These are phyloP conservation scores for Malassezia brasiliensis DNA, from an alignment of 1,284 basidiomycete genomes.

Conservation along the genomic window DNA sequence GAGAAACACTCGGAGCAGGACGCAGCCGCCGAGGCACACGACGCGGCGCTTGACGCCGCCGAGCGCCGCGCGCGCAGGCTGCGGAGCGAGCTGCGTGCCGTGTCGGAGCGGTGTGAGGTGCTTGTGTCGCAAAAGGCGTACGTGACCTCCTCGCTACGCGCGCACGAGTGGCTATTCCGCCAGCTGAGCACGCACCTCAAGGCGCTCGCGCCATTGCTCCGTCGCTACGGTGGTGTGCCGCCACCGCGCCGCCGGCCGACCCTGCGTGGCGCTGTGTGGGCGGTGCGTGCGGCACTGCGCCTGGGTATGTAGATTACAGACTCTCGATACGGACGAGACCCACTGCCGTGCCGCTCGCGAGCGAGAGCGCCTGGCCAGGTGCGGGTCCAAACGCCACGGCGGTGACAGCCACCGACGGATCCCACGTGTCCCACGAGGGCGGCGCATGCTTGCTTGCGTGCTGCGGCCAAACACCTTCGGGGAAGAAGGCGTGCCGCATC, in stretches of 20 bases:
- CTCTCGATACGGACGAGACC: conserved; percentile 14
- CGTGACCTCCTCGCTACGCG: background rate
- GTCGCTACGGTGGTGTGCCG: background rate
- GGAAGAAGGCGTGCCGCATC: conserved; percentile 4
- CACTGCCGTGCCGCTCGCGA: conserved; percentile 9
- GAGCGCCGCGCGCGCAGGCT: background rate
- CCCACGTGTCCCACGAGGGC: conserved; percentile 3
- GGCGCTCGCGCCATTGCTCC: background rate
- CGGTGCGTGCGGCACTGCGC: conserved; percentile 2
- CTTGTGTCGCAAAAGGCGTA: conserved; percentile 15
- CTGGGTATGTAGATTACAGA: conserved; percentile 1
- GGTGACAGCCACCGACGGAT: conserved; percentile 4
- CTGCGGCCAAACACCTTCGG: conserved; percentile 11
- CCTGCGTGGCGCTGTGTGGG: conserved; percentile 7
- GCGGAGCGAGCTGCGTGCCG: conserved; percentile 3
- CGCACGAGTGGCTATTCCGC: conserved; percentile 14
- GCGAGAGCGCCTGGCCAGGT: background rate
- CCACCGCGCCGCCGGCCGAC: background rate
- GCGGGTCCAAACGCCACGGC: conserved; percentile 2
- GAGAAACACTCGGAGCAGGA: background rate
- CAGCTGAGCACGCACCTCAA: conserved; percentile 4
- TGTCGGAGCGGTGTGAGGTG: background rate
- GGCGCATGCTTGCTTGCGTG: background rate
- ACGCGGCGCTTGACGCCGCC: background rate
- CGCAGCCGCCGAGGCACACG: background rate